A percentile compares a stretch with the other conserved stretches of the same genome.
phyloP scores from a whole-genome alignment of 768 basidiomycete species.

The Panellus pusillus region DNA sequence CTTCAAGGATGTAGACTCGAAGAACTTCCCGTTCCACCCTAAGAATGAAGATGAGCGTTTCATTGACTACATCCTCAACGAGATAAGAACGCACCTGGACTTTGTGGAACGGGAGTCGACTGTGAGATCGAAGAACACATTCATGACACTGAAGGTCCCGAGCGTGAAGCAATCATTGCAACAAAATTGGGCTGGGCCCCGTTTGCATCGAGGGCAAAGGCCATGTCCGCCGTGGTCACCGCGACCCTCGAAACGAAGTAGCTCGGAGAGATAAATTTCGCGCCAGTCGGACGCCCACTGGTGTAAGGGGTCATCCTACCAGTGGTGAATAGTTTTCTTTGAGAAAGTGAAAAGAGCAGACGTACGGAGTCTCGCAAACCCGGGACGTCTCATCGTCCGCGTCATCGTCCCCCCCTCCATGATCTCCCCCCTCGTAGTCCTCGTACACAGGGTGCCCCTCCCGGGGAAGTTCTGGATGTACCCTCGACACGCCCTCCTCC shows the following conservation, averaged over 20 bases:
- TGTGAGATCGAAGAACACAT: not conserved
- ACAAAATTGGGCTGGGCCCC: not conserved
- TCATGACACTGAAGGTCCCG: not conserved
- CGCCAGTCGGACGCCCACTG: not conserved
- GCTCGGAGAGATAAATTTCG: not conserved
- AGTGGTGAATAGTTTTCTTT: too few relatives aligned
- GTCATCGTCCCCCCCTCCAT: too few relatives aligned
- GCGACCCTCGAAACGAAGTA: not conserved
- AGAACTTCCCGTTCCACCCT: conserved; percentile 19
- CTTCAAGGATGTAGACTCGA: conserved; percentile 22
- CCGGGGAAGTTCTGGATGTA: too few relatives aligned
- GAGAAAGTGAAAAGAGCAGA: too few relatives aligned
- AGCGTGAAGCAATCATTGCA: not conserved
- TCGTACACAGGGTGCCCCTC: too few relatives aligned
- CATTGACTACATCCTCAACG: not conserved
- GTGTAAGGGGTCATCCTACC: too few relatives aligned
- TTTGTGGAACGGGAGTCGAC: not conserved
- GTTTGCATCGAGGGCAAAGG: too few relatives aligned
- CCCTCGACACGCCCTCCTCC: too few relatives aligned
- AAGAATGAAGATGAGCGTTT: conserved; percentile 7
- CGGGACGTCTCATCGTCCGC: too few relatives aligned
- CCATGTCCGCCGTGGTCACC: not conserved
- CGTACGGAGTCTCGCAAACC: too few relatives aligned
- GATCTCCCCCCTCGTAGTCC: too few relatives aligned
- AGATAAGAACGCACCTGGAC: not conserved